Conservation (phyloP, 331 rosid genomes). For the Pyrus hybrid region DNA sequence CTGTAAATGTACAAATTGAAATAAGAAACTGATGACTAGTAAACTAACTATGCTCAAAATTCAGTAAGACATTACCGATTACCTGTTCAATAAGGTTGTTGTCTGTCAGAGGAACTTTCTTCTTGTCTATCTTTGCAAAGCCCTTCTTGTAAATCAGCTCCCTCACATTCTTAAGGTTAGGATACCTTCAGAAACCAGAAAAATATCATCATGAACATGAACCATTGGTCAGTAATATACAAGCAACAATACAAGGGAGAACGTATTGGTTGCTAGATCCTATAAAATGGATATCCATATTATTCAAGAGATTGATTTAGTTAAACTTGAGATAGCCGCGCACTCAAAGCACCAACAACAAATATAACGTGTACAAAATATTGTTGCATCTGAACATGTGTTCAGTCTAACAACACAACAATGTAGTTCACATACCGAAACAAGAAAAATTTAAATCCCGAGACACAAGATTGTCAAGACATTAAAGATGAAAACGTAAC, state of each 20-base stretch:
- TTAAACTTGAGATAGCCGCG: neutral
- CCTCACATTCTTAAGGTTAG: conserved; percentile 67
- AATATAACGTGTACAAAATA: neutral
- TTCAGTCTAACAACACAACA: neutral
- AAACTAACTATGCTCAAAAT: neutral
- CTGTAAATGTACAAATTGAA: neutral
- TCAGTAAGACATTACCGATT: neutral
- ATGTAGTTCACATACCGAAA: neutral
- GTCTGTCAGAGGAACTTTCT: conserved; percentile 82
- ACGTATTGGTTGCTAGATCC: neutral
- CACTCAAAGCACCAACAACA: neutral
- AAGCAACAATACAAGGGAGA: neutral
- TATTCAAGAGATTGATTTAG: neutral
- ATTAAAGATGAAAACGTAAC: neutral
- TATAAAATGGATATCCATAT: neutral
- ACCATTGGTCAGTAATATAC: neutral
- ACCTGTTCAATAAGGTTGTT: conserved; percentile 82
- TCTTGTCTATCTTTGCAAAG: conserved; percentile 39
- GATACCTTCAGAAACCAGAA: conserved; percentile 47
- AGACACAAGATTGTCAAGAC: neutral
- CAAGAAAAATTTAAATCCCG: neutral
- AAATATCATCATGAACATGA: conserved; percentile 3
- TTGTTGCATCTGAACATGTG: neutral
- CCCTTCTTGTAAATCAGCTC: conserved; percentile 81
- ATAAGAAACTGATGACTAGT: neutral